Conservation (phyloP, 306 rosid species). For the Alnus glutinosa region DNA sequence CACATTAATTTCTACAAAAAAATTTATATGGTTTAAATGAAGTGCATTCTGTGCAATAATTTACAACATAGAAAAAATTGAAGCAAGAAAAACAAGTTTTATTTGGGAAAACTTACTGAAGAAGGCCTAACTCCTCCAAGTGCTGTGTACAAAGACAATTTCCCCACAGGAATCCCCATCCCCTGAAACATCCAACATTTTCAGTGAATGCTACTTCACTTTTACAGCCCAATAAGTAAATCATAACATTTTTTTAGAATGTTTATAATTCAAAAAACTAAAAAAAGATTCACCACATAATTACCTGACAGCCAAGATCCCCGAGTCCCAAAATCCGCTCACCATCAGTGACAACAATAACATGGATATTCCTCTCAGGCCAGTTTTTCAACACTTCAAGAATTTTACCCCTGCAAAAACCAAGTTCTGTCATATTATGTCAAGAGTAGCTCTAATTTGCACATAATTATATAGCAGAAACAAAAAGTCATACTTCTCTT, state of each 20-base stretch:
- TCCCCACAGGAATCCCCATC: constrained; percentile 99
- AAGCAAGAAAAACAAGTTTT: constrained; percentile 3
- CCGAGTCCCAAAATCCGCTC: constrained; percentile 97
- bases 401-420: constrained; percentile 68
- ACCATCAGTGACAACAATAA: constrained; percentile 93
- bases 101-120: constrained; percentile 51
- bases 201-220: constrained; percentile 22
- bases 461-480: constrained; percentile 4
- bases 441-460: constrained; percentile 12
- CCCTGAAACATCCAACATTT: constrained; percentile 60
- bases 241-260: background rate
- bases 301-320: constrained; percentile 98
- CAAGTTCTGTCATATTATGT: constrained; percentile 17
- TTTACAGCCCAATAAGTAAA: constrained; percentile 17
- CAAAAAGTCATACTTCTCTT: constrained; percentile 64
- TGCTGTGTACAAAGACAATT: constrained; percentile 80
- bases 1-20: background rate
- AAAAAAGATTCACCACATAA: constrained; percentile 18
- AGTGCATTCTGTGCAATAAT: background rate
- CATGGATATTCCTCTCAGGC: constrained; percentile 86
- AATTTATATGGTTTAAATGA: background rate
- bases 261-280: background rate
- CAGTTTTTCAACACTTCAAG: constrained; percentile 95
- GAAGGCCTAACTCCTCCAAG: constrained; percentile 99
- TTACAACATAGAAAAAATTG: background rate